Evolutionary conservation across 352 stramenopile genomes (phyloP).

Genomic region (Phytopythium aichiense): DNA sequence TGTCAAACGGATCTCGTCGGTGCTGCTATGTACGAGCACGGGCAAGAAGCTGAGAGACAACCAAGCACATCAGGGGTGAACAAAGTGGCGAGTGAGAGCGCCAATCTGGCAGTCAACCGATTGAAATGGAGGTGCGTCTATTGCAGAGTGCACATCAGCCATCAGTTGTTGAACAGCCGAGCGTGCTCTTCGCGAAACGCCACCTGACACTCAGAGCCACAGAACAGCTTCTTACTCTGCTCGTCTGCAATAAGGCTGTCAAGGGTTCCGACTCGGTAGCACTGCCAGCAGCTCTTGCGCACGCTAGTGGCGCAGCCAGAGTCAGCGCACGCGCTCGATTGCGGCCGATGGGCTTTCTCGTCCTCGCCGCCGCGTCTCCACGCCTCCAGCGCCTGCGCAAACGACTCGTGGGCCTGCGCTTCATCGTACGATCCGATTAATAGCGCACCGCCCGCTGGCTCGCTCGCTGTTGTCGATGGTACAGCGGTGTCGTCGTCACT

Average conservation of each 20-base stretch:
- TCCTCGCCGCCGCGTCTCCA: slow-evolving; percentile 36
- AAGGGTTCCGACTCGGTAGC: slow-evolving; percentile 49
- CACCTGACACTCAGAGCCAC: slow-evolving; percentile 28
- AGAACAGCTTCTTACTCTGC: slow-evolving; percentile 52
- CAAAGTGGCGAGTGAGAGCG: too few relatives aligned
- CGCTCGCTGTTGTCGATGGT: not conserved
- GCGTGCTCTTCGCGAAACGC: slow-evolving; percentile 50
- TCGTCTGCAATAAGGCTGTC: slow-evolving; percentile 42
- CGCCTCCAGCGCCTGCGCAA: slow-evolving; percentile 49
- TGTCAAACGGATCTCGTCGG: slow-evolving; percentile 74
- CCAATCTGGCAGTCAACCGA: too few relatives aligned
- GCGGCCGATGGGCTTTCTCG: not conserved
- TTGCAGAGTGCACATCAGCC: too few relatives aligned
- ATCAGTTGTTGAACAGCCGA: slow-evolving; percentile 22
- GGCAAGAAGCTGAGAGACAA: slow-evolving; percentile 50
- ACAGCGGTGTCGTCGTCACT: slow-evolving; percentile 9
- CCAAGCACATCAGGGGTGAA: not conserved
- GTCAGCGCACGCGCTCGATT: slow-evolving; percentile 16
- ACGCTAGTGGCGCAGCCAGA: slow-evolving; percentile 33
- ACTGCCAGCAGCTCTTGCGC: slow-evolving; percentile 80
- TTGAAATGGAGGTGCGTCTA: too few relatives aligned
- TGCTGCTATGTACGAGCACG: slow-evolving; percentile 53
- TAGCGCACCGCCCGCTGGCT: slow-evolving; percentile 32
- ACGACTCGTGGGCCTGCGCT: slow-evolving; percentile 61
- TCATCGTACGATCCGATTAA: slow-evolving; percentile 64